These are phyloP conservation scores for Mycena venus DNA, from an alignment of 768 basidiomycete genomes.

Conservation along the genomic window DNA sequence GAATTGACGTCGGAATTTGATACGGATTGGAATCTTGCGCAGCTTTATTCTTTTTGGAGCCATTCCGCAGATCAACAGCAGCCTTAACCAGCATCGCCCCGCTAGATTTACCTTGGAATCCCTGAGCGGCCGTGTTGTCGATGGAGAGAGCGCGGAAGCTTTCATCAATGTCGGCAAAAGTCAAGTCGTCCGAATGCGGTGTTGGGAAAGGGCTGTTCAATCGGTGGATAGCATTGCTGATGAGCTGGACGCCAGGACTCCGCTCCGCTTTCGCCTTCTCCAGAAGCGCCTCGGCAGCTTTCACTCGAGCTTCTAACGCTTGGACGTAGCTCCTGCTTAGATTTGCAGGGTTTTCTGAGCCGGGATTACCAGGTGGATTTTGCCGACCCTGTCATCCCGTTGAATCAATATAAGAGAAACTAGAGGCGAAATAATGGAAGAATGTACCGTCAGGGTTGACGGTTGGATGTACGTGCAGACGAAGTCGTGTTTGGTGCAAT, in stretches of 20 bases:
- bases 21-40: neutral
- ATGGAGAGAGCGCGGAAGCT: neutral
- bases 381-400: too few relatives aligned
- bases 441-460: neutral
- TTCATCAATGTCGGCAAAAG: conserved; percentile 5
- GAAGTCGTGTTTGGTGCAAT: conserved; percentile 18
- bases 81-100: conserved; percentile 67
- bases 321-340: neutral
- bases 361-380: neutral
- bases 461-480: conserved; percentile 18
- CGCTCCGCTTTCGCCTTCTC: neutral
- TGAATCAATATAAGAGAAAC: neutral
- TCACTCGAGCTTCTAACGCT: conserved; percentile 8
- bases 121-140: conserved; percentile 5
- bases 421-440: neutral
- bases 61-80: conserved; percentile 71
- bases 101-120: conserved; percentile 72
- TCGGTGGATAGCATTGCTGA: neutral
- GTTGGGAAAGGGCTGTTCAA: conserved; percentile 8
- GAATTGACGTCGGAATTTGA: neutral
- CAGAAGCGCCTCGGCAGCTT: conserved; percentile 11
- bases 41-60: conserved; percentile 30
- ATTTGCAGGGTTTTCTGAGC: neutral
- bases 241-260: conserved; percentile 10
- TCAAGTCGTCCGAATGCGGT: conserved; percentile 16